Percentiles rank a stretch among this genome's conserved stretches.
phyloP scores from a whole-genome alignment of 129 eudicot genomes.

The Escallonia herrerae region DNA sequence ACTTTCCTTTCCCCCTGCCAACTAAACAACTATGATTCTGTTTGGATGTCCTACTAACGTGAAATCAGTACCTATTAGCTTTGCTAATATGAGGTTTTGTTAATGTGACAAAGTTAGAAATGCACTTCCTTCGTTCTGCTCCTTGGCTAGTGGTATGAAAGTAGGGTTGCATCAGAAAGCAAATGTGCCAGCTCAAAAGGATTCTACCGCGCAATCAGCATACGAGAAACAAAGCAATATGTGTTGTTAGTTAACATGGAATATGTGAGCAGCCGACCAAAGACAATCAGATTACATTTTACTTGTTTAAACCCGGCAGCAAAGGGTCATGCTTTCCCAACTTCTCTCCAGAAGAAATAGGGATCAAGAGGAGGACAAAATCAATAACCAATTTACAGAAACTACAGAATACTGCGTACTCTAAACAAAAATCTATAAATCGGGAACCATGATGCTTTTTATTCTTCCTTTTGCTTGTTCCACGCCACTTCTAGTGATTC shows the following conservation, averaged over 20 bases:
- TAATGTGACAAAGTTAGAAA: too few species aligned
- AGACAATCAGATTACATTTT: too few species aligned
- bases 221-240: neutral
- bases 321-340: neutral
- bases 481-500: neutral
- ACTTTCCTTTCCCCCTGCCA: too few species aligned
- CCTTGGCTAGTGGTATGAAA: too few species aligned
- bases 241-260: neutral
- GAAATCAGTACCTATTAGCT: too few species aligned
- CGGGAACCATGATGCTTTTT: neutral
- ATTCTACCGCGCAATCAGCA: neutral
- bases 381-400: neutral
- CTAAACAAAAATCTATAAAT: too few species aligned
- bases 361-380: neutral
- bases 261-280: neutral
- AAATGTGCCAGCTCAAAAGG: neutral
- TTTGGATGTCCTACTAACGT: too few species aligned
- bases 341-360: neutral
- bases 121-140: too few species aligned
- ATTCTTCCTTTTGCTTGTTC: neutral
- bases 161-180: neutral
- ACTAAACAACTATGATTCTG: too few species aligned
- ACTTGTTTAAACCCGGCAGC: neutral
- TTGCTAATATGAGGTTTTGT: too few species aligned
- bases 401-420: too few species aligned